Conservation (phyloP, 2,329 filamentous ascomycete species). For the Fusarium sambucinum region DNA sequence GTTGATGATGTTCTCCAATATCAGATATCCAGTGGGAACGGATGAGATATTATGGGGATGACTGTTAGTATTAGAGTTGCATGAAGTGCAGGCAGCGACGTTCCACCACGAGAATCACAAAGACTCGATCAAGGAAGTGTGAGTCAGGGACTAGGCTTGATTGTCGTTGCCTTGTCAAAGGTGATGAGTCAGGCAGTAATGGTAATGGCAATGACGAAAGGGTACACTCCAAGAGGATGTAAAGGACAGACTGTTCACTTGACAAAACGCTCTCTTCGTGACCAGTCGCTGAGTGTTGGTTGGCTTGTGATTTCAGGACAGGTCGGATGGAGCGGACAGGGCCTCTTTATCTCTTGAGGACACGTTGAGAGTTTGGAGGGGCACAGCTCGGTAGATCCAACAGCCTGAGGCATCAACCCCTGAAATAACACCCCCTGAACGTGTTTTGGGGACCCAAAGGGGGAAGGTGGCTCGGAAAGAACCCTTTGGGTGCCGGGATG, state of each 20-base stretch:
- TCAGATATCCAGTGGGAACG: slow-evolving; percentile 19
- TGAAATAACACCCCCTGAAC: slow-evolving; percentile 37
- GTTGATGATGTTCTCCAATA: slow-evolving; percentile 12
- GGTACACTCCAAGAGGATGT: slow-evolving; percentile 33
- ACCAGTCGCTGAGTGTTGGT: slow-evolving; percentile 34
- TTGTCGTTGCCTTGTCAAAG: slow-evolving; percentile 29
- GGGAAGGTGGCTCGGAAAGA: slow-evolving; percentile 31
- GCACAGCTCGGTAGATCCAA: slow-evolving; percentile 13
- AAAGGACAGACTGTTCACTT: slow-evolving; percentile 49
- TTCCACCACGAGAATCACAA: slow-evolving; percentile 36
- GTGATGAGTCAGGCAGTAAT: slow-evolving; percentile 43
- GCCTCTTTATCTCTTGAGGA: slow-evolving; percentile 55
- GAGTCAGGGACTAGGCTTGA: slow-evolving; percentile 41
- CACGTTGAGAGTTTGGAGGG: slow-evolving; percentile 48
- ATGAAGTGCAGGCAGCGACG: slow-evolving; percentile 31
- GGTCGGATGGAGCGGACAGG: slow-evolving; percentile 41
- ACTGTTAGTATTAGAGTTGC: slow-evolving; percentile 7
- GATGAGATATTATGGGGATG: slow-evolving; percentile 16
- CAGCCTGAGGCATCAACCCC: slow-evolving; percentile 51
- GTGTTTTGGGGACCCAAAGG: slow-evolving; percentile 20
- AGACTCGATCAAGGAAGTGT: slow-evolving; percentile 41
- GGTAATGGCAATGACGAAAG: slow-evolving; percentile 28
- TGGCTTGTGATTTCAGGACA: slow-evolving; percentile 35
- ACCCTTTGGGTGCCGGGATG: slow-evolving; percentile 33
- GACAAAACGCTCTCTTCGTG: slow-evolving; percentile 28